phyloP scores from a whole-genome alignment of 2,329 filamentous ascomycete species.

The Fusarium torulosum region DNA sequence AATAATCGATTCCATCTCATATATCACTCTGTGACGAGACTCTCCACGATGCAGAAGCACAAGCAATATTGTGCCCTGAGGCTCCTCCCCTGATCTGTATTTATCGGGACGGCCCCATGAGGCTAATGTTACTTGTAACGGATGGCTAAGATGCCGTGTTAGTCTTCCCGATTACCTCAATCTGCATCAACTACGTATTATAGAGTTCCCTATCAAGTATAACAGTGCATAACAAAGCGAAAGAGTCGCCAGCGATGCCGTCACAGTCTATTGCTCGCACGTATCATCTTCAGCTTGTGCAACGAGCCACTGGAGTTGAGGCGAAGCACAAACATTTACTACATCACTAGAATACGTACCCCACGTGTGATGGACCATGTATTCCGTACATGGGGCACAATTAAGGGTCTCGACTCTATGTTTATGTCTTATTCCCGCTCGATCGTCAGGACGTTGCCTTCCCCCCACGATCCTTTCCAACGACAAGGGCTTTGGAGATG shows the following conservation, averaged over 20 bases:
- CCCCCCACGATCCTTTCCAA: slow-evolving; percentile 22
- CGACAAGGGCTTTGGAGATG: slow-evolving; percentile 10
- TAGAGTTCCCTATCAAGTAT: not conserved
- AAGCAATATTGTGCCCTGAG: not conserved
- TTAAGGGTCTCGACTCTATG: not conserved
- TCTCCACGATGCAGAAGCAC: slow-evolving; percentile 2
- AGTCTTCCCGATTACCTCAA: not conserved
- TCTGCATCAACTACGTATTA: not conserved
- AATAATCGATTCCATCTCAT: not conserved
- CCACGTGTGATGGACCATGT: not conserved
- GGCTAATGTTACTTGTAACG: slow-evolving; percentile 8
- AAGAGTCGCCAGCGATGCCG: not conserved
- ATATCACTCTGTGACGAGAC: not conserved
- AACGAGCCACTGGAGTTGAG: slow-evolving; percentile 2
- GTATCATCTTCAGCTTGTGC: not conserved
- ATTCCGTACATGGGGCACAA: not conserved
- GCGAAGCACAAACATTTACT: not conserved
- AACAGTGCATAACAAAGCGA: too few relatives aligned
- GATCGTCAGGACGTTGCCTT: slow-evolving; percentile 17
- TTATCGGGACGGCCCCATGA: slow-evolving; percentile 3
- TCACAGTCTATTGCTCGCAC: slow-evolving; percentile 4
- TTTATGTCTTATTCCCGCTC: slow-evolving; percentile 11
- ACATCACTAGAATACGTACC: not conserved
- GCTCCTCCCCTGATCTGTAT: not conserved
- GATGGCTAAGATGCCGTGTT: slow-evolving; percentile 11